phyloP scores from a whole-genome alignment of 2,329 filamentous ascomycete species.

The Scedosporium boydii region DNA sequence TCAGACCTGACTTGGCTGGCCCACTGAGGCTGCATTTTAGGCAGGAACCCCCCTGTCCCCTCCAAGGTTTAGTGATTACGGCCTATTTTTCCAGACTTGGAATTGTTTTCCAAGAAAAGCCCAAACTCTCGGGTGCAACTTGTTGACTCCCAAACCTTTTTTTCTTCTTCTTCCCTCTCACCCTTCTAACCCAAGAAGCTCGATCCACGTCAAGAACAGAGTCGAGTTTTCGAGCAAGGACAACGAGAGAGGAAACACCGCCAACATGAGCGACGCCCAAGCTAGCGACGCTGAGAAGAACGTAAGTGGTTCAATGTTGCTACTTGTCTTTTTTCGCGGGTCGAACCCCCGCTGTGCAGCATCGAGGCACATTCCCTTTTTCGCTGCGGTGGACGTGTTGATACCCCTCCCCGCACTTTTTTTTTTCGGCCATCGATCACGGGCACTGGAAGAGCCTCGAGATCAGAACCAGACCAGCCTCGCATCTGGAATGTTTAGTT shows the following conservation, averaged over 20 bases:
- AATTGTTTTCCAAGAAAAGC: conserved; percentile 6
- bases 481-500: conserved; percentile 10
- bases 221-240: conserved; percentile 3
- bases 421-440: neutral
- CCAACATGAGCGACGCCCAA: conserved; percentile 78
- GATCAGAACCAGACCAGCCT: neutral
- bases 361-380: neutral
- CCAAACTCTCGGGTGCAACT: neutral
- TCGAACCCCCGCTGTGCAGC: neutral
- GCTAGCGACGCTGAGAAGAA: conserved; percentile 98
- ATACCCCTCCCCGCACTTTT: neutral
- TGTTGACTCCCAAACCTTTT: neutral
- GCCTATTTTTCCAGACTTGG: neutral
- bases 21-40: conserved; percentile 1
- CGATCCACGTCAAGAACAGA: neutral
- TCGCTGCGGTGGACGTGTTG: neutral
- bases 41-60: neutral
- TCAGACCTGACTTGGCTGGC: neutral
- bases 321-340: neutral
- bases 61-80: neutral
- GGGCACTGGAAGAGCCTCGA: neutral
- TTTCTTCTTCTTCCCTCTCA: neutral
- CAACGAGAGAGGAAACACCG: conserved; percentile 19
- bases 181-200: neutral
- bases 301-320: conserved; percentile 31